Conservation (phyloP, 1,139 yeast genomes). For the Arxiozyma slooffiae region DNA sequence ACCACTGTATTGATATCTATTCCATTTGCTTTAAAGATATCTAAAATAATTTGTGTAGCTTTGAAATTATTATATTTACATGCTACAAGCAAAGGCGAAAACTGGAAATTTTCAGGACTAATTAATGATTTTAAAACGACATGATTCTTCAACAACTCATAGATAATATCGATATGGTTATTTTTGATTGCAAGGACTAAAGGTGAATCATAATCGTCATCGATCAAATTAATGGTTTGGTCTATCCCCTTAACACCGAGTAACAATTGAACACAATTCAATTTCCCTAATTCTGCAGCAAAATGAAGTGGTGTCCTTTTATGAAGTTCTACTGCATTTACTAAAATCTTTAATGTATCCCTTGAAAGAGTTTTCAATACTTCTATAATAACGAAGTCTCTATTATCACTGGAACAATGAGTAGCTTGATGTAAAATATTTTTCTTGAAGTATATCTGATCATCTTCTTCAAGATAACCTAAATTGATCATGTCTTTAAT, state of each 20-base stretch:
- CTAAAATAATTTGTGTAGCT: constrained; percentile 54
- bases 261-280: constrained; percentile 44
- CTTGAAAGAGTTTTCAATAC: constrained; percentile 13
- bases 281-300: constrained; percentile 62
- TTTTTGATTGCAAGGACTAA: constrained; percentile 68
- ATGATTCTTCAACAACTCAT: constrained; percentile 34
- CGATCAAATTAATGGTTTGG: constrained; percentile 39
- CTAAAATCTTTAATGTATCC: constrained; percentile 21
- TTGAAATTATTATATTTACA: constrained; percentile 75
- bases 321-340: constrained; percentile 42
- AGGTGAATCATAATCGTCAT: constrained; percentile 73
- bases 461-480: constrained; percentile 27
- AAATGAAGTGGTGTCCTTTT: constrained; percentile 85
- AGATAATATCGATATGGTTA: constrained; percentile 45
- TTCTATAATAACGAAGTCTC: constrained; percentile 30
- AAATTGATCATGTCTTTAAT: constrained; percentile 20
- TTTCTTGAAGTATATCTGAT: constrained; percentile 30
- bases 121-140: constrained; percentile 39
- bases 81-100: constrained; percentile 81
- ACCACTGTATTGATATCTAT: constrained; percentile 37
- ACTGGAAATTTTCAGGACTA: constrained; percentile 46
- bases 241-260: constrained; percentile 17
- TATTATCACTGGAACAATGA: constrained; percentile 29
- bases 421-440: constrained; percentile 35
- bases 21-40: constrained; percentile 14